Percentiles rank a stretch among this genome's conserved stretches.
phyloP scores from a whole-genome alignment of 202 grass and related monocot species.

The Tripidium arundinaceum region DNA sequence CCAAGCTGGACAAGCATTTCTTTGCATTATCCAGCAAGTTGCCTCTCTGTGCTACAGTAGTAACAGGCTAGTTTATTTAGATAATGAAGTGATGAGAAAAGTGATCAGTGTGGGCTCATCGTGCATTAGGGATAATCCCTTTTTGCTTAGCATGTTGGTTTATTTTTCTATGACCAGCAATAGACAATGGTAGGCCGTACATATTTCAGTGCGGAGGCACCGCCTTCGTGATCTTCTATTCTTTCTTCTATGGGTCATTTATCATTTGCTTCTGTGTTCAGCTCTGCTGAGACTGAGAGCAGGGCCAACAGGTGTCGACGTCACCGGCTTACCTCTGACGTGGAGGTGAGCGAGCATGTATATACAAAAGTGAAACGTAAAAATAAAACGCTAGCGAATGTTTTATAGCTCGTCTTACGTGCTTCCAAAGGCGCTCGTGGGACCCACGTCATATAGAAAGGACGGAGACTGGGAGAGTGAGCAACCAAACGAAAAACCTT shows the following conservation, averaged over 20 bases:
- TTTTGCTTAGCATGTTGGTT: conserved; percentile 23
- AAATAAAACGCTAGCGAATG: not conserved
- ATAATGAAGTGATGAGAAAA: not conserved
- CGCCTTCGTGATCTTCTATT: not conserved
- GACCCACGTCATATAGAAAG: not conserved
- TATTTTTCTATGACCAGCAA: conserved; percentile 14
- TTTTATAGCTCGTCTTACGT: not conserved
- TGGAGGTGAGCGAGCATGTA: not conserved
- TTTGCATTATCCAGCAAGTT: conserved; percentile 42
- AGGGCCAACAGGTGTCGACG: not conserved
- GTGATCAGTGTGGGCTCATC: not conserved
- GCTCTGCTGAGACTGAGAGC: not conserved
- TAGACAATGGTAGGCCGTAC: conserved; percentile 6
- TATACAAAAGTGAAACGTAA: not conserved
- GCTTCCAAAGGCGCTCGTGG: not conserved
- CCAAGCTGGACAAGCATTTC: conserved; percentile 29
- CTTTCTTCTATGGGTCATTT: not conserved
- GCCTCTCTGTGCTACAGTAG: not conserved
- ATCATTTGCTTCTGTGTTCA: conserved; percentile 15
- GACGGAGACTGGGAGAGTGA: not conserved
- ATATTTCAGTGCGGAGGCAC: not conserved
- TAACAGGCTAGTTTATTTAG: not conserved
- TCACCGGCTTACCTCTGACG: not conserved
- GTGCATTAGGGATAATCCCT: conserved; percentile 4
- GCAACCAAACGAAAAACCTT: not conserved